phyloP scores from a whole-genome alignment of 352 stramenopile species.

The Pythium brachiatum region DNA sequence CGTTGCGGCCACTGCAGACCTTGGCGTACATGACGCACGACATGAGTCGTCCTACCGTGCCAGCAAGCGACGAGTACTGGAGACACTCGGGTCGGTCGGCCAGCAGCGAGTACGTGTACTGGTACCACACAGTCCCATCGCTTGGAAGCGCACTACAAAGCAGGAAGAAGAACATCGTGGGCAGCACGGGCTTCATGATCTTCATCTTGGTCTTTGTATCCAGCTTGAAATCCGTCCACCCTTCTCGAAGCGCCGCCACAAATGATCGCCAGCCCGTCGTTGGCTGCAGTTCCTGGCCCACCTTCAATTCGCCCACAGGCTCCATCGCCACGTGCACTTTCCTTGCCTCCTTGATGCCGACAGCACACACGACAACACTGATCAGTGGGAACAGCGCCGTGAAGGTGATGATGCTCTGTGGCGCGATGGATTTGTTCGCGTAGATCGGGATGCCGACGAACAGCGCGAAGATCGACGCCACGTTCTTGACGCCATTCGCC shows the following conservation, averaged over 20 bases:
- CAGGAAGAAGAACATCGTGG: slow-evolving; percentile 82
- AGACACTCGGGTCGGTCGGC: slow-evolving; percentile 57
- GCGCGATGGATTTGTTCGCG: slow-evolving; percentile 44
- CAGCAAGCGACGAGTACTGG: slow-evolving; percentile 67
- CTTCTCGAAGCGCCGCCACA: slow-evolving; percentile 12
- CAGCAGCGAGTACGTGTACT: slow-evolving; percentile 75
- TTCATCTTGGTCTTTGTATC: slow-evolving; percentile 44
- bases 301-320: neutral
- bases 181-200: slow-evolving; percentile 53
- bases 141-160: slow-evolving; percentile 66
- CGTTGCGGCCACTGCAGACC: slow-evolving; percentile 56
- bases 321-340: neutral
- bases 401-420: slow-evolving; percentile 60
- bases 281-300: neutral
- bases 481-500: slow-evolving; percentile 68
- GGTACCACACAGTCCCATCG: slow-evolving; percentile 75
- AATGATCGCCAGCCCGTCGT: slow-evolving; percentile 4
- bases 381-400: slow-evolving; percentile 55
- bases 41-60: slow-evolving; percentile 67
- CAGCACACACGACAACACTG: slow-evolving; percentile 43
- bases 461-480: slow-evolving; percentile 56
- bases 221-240: slow-evolving; percentile 41
- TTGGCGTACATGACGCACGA: slow-evolving; percentile 76
- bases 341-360: slow-evolving; percentile 46
- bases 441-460: slow-evolving; percentile 70